These are phyloP conservation scores for Chlorella sp. DNA, from an alignment of 139 green algal genomes.

Conservation along the genomic window DNA sequence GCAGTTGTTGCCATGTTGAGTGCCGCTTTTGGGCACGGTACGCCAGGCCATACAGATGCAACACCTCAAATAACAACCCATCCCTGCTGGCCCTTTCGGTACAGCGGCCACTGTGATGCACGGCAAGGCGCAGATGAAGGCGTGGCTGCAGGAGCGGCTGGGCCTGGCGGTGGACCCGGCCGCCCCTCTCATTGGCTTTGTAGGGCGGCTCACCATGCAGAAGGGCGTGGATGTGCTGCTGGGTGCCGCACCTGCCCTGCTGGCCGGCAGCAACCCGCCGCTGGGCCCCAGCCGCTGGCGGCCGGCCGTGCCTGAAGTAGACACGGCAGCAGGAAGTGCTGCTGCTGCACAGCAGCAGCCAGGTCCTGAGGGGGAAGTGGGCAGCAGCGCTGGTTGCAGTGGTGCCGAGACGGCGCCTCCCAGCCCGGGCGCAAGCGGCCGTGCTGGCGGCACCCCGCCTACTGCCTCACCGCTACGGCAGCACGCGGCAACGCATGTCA, in stretches of 20 bases:
- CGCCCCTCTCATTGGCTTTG: constrained; percentile 73
- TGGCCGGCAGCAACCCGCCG: constrained; percentile 35
- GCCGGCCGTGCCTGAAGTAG: neutral
- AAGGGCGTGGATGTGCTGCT: constrained; percentile 89
- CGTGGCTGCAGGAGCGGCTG: constrained; percentile 63
- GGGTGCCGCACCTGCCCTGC: constrained; percentile 60
- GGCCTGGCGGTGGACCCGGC: constrained; percentile 57
- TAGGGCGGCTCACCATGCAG: constrained; percentile 83
- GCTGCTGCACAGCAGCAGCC: neutral
- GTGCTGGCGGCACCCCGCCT: neutral
- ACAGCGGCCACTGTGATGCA: constrained; percentile 1
- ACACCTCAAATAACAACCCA: neutral
- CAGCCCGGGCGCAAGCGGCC: neutral
- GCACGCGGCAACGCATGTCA: neutral
- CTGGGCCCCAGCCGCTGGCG: neutral
- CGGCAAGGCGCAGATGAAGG: constrained; percentile 77
- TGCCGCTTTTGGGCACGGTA: too few relatives aligned
- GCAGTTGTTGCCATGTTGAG: too few relatives aligned
- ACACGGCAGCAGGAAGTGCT: neutral
- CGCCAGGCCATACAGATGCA: too few relatives aligned
- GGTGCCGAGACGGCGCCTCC: neutral
- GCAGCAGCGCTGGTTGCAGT: neutral
- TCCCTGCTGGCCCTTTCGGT: neutral
- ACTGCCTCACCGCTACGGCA: too few relatives aligned
- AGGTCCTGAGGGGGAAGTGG: neutral